Evolutionary conservation across 1,284 basidiomycete species (phyloP), one percentile per base, ranked within the genome.

Genomic region (Athelia psychrophila): DNA sequence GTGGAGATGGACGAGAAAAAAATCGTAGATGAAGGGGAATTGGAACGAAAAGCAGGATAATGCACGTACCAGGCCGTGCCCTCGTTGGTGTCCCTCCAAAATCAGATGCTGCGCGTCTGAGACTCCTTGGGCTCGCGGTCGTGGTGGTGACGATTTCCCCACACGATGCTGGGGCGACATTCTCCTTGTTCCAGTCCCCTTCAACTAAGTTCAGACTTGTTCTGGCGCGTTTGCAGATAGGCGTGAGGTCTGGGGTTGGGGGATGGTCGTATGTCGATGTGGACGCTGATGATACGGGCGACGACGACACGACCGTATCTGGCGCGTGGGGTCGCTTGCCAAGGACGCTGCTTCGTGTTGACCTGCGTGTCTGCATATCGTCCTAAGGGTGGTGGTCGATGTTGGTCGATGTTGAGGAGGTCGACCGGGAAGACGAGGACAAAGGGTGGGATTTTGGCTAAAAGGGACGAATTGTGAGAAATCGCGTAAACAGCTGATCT

Each of bases 101-200:
- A 20, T 20, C 30, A 9, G 80, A 80, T 47, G 67, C 69, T 5
- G 74, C 76, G 20, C 81, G 77, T 42, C 80, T 70, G 18, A 82
- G 65, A 10, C 75, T 65, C 49, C 80, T 71, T 8, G 71, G 58
- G 20, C 67, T 59, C 59, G 78, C 69, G 16, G 70, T 54, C 27
- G 67, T 59, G 5, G 68, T 58, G 16, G 71, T 65, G 68, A 51
- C 69, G 48, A 70, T 55, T 27, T 59, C 57, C 58, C 59, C 69
- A 51, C 67, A 49, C 10, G 60, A 67, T 56, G 78, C 74, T 2
- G 86, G 86, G n/a, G 86, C 82, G 19, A 88, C 76, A 59, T 89
- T 89, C 64, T 89, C 86, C 72, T 89, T 89, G 66, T 89, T 89
- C 24, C 74, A 72, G 47, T 81, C 79, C 35, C 76, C 78, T 57